These are phyloP conservation scores for Setaria italica DNA, from an alignment of 202 grass and related monocot species.

Conservation along the genomic window DNA sequence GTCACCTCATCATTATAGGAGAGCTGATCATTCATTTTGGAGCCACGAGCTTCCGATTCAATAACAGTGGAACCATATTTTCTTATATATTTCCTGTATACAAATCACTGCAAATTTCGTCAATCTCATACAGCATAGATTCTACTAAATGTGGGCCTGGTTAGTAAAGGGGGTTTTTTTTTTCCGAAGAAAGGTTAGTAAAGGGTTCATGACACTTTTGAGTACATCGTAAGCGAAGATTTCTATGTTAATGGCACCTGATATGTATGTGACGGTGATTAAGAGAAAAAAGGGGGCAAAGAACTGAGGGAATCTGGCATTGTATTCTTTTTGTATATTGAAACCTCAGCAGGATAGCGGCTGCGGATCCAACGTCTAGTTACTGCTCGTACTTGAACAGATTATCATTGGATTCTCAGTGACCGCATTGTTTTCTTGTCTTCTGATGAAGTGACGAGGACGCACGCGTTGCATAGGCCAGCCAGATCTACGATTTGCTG, in stretches of 20 bases:
- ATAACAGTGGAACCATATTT: background rate
- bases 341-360: background rate
- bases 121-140: too few species aligned
- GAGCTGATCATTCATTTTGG: background rate
- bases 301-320: background rate
- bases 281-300: background rate
- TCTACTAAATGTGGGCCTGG: background rate
- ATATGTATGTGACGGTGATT: background rate
- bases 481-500: slow-evolving; percentile 35
- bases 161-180: background rate
- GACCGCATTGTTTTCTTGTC: slow-evolving; percentile 6
- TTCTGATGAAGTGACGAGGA: background rate
- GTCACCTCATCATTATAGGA: background rate
- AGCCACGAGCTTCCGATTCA: background rate
- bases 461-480: background rate
- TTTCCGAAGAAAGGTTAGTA: too few species aligned
- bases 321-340: background rate
- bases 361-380: slow-evolving; percentile 38
- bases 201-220: background rate
- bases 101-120: background rate
- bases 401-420: slow-evolving; percentile 44
- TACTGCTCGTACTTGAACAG: slow-evolving; percentile 3
- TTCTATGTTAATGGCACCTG: background rate
- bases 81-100: background rate
- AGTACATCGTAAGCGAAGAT: background rate